Conservation (phyloP, 2,329 filamentous ascomycete genomes). For the Diaporthe sp. region DNA sequence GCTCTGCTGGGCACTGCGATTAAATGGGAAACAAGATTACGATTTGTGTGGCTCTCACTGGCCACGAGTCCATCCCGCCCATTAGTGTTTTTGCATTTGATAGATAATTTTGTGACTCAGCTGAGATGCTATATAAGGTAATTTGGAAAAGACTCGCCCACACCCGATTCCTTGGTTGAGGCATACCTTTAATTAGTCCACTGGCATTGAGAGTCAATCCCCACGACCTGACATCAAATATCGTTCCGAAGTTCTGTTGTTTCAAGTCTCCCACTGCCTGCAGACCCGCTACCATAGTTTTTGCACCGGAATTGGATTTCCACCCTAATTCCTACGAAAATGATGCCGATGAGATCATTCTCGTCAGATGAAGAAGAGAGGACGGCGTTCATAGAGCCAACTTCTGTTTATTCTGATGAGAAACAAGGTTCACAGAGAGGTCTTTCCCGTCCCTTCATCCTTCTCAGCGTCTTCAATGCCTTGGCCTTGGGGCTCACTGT, state of each 20-base stretch:
- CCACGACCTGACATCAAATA: neutral
- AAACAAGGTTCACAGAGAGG: neutral
- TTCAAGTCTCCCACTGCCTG: too few species aligned
- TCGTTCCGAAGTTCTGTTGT: neutral
- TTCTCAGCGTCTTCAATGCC: neutral
- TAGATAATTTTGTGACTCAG: neutral
- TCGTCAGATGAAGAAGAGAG: slow-evolving; percentile 8
- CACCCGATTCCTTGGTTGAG: neutral
- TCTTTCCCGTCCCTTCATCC: neutral
- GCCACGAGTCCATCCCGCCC: neutral
- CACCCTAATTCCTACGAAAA: neutral
- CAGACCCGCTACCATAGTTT: too few species aligned
- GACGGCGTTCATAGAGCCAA: slow-evolving; percentile 5
- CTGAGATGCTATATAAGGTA: slow-evolving; percentile 2
- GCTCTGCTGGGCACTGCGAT: neutral
- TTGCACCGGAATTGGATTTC: too few species aligned
- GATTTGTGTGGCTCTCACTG: neutral
- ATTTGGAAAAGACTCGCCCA: neutral
- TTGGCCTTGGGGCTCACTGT: neutral
- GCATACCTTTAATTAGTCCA: neutral
- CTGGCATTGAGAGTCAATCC: too few species aligned
- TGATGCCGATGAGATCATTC: neutral
- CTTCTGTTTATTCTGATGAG: neutral
- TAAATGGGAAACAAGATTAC: neutral
- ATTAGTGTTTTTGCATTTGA: too few species aligned